phyloP scores from a whole-genome alignment of 257 asterid species.

The Ajuga chamaepitys region DNA sequence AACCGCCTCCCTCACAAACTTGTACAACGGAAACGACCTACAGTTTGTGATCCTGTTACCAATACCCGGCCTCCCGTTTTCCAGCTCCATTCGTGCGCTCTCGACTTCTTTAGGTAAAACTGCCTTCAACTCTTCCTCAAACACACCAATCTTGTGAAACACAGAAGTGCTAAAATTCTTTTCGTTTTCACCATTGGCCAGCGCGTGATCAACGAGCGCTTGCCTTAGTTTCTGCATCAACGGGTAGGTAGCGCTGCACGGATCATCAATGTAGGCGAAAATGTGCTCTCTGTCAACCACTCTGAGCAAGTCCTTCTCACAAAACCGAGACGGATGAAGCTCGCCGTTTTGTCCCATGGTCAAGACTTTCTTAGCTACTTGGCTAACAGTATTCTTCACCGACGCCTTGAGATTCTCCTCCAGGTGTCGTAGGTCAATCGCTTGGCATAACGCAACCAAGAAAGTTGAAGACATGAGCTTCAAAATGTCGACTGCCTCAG shows the following conservation, averaged over 20 bases:
- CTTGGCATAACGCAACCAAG: slow-evolving; percentile 39
- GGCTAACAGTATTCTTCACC: slow-evolving; percentile 27
- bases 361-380: slow-evolving; percentile 23
- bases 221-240: slow-evolving; percentile 34
- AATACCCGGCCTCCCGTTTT: slow-evolving; percentile 10
- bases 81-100: slow-evolving; percentile 21
- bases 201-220: slow-evolving; percentile 31
- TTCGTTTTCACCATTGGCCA: slow-evolving; percentile 16
- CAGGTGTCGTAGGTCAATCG: slow-evolving; percentile 31
- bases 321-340: slow-evolving; percentile 32
- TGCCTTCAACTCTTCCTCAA: slow-evolving; percentile 32
- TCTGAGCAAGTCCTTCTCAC: slow-evolving; percentile 28
- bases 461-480: slow-evolving; percentile 37
- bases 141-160: slow-evolving; percentile 25
- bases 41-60: slow-evolving; percentile 24
- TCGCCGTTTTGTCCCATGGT: slow-evolving; percentile 15
- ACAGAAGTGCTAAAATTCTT: slow-evolving; percentile 14
- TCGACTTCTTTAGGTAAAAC: slow-evolving; percentile 34
- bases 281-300: slow-evolving; percentile 30
- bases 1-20: slow-evolving; percentile 31
- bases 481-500: slow-evolving; percentile 29
- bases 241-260: slow-evolving; percentile 26
- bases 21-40: slow-evolving; percentile 33
- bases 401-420: slow-evolving; percentile 28
- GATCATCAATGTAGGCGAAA: slow-evolving; percentile 32